phyloP scores from a whole-genome alignment of 768 basidiomycete genomes.

The Dictyophora rubrovolvata region DNA sequence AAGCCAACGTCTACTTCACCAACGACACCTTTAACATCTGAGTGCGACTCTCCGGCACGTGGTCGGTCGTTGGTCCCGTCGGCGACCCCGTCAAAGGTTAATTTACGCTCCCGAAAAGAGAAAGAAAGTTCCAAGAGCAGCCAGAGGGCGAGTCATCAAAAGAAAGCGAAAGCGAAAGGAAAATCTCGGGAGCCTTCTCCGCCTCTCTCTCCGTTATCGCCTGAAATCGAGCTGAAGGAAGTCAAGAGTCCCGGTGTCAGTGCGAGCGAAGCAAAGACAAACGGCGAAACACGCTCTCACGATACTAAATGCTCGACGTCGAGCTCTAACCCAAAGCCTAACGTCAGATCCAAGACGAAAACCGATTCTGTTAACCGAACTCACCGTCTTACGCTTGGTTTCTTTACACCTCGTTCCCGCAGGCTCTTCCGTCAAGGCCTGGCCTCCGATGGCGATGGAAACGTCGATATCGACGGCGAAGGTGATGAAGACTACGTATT shows the following conservation, averaged over 20 bases:
- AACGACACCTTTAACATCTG: background rate
- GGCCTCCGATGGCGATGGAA: background rate
- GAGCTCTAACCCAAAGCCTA: background rate
- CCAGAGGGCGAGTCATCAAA: background rate
- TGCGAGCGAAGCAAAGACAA: background rate
- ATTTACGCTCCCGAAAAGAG: background rate
- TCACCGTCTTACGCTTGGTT: background rate
- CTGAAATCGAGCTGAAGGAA: background rate
- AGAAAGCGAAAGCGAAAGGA: background rate
- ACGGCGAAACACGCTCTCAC: background rate
- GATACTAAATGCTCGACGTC: background rate
- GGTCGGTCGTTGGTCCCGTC: background rate
- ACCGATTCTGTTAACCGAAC: background rate
- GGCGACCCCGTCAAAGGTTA: background rate
- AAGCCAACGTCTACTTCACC: background rate
- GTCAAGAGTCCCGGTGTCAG: background rate
- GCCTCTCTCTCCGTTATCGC: background rate
- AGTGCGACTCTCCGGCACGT: background rate
- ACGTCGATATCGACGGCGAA: background rate
- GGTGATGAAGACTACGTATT: background rate
- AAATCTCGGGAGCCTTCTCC: background rate
- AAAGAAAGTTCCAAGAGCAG: background rate
- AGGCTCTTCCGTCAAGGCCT: background rate
- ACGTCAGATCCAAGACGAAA: background rate
- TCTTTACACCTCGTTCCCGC: background rate